Base-by-base conservation (phyloP, 2,329 filamentous ascomycete genomes). In the Sclerotinia glacialis region DNA sequence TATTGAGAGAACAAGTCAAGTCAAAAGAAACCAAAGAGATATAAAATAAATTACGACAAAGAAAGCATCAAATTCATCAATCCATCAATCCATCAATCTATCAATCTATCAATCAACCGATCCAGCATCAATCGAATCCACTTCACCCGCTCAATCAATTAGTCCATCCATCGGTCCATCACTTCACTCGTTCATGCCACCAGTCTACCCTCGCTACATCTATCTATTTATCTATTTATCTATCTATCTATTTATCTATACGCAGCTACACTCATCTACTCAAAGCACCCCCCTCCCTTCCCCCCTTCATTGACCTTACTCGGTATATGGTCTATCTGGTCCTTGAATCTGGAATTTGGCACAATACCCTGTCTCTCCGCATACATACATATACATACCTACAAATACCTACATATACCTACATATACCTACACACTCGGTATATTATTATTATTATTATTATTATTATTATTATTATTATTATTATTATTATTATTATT, bases 311-410 rank as follows among this genome's bases (percentile, higher is more conserved):
- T 5, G 21, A 3, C 56, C 28, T 23, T 47, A n/a, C 56, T 60
- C 26, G 56, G 26, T 28, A 40, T 23, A 5, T 37, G 2, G 28
- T 31, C 31, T n/a, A 18, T 31, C 31, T n/a, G 23, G 37, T 42
- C 31, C 16, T 62, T 31, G 18, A 40, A 62, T 34, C 31, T 62
- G 18, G 31, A 37, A 2, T 37, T 50, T n/a, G 21, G 28, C 40
- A 40, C 46, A 21, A 62, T 62, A 52, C 31, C 59, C 44, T 31
- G 26, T 47, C 55, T 14, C n/a, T 49, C n/a, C 50, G 28, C 42
- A 34, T 31, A 34, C 28, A 56, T 23, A 23, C 34, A n/a, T 40
- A 12, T 34, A n/a, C n/a, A n/a, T n/a, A n/a, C n/a, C n/a, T n/a
- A n/a, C n/a, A n/a, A n/a, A n/a, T n/a, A n/a, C n/a, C n/a, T n/a